Evolutionary conservation across 768 basidiomycete genomes (phyloP), one percentile per base, ranked within the genome.

Genomic region (Fomitopsis serialis): DNA sequence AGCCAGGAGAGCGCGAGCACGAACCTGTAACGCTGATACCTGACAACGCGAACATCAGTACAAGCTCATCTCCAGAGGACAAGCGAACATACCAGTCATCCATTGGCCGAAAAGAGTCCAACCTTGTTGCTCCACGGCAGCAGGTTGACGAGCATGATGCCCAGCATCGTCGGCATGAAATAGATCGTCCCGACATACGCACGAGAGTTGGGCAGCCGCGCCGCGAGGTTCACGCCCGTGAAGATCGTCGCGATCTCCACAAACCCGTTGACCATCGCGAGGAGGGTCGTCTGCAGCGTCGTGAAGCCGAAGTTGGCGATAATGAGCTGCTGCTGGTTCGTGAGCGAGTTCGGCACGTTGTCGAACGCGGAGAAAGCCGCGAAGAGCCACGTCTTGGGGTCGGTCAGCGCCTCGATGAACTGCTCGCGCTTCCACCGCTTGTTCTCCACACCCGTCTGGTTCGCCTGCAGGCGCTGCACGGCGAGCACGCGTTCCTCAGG

Each of bases 401-500:
- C 87, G 0, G 64, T 54, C 3, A 89, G 68, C 0, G 86, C 82
- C 62, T 89, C 87, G 22, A 80, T 75, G 75, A 89, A 77, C 87
- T 91, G 89, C 35, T 88, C 84, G 51, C 74, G 80, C 71, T 91
- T 91, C 70, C 87, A 91, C 49, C 76, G 76, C 61, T 91, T 92
- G 63, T 88, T 90, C 68, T 90, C 89, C 10, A 89, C 78, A 29
- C 89, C 89, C 0, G 85, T 86, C 78, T 91, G 87, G 58, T 89
- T 89, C 67, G 73, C 77, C 80, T 84, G 57, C 6, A 22, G 77
- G 10, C 87, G 78, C 47, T 72, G 75, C 22, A 89, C 73, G 1
- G 88, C 87, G 19, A 71, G 72, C 1, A 69, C 71, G 12, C 84
- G 79, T 59, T 90, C 88, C 19, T 74, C 71, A 2, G 66, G 70